These are phyloP conservation scores for Coemansia sp. DNA, from an alignment of 192 early-diverging fungal genomes.

Conservation along the genomic window DNA sequence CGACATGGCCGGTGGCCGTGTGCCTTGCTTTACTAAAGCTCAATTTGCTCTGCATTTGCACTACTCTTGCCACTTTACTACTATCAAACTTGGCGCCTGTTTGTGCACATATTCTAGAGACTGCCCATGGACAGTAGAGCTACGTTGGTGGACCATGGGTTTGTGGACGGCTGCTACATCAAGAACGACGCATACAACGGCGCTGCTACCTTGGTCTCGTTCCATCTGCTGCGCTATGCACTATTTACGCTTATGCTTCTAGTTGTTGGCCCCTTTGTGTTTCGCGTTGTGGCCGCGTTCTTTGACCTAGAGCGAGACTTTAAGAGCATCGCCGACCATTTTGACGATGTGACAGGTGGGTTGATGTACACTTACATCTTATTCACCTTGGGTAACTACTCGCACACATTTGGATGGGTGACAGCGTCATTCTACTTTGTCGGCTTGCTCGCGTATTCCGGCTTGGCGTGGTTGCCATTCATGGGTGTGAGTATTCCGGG, in stretches of 20 bases:
- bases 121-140: slow-evolving; percentile 11
- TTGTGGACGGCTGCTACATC: slow-evolving; percentile 45
- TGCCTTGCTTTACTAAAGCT: no score
- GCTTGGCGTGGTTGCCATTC: slow-evolving; percentile 67
- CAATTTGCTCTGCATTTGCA: background rate
- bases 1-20: no score
- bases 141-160: slow-evolving; percentile 16
- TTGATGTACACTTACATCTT: slow-evolving; percentile 64
- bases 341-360: slow-evolving; percentile 60
- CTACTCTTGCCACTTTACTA: background rate
- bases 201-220: slow-evolving; percentile 48
- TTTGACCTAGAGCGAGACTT: slow-evolving; percentile 67
- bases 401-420: slow-evolving; percentile 61
- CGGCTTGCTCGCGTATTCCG: slow-evolving; percentile 54
- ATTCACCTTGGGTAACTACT: slow-evolving; percentile 76
- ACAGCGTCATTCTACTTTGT: slow-evolving; percentile 46
- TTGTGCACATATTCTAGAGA: background rate
- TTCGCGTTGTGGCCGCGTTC: slow-evolving; percentile 58
- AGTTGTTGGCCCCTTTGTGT: slow-evolving; percentile 49
- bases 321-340: slow-evolving; percentile 65
- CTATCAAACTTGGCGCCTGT: background rate
- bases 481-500: slow-evolving; percentile 63
- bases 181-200: slow-evolving; percentile 25
- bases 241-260: slow-evolving; percentile 40
- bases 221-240: slow-evolving; percentile 31